These are phyloP conservation scores for Saraca asoca DNA, from an alignment of 331 rosid species.

Conservation along the genomic window DNA sequence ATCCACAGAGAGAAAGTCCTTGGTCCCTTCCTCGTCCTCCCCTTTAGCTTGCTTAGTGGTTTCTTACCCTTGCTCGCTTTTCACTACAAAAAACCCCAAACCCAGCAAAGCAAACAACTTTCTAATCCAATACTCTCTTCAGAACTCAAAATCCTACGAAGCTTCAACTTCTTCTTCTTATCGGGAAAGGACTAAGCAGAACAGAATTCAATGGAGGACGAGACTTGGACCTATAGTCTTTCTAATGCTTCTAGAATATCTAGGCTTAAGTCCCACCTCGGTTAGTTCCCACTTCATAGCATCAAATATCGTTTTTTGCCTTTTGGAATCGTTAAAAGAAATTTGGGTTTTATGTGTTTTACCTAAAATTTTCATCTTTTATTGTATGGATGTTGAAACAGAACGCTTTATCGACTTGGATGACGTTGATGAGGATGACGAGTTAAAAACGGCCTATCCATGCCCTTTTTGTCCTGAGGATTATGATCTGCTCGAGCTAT, in stretches of 20 bases:
- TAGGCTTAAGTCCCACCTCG: conserved; percentile 51
- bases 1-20: conserved; percentile 33
- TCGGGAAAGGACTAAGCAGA: background rate
- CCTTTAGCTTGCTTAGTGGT: background rate
- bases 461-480: conserved; percentile 70
- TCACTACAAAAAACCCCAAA: background rate
- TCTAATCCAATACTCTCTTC: background rate
- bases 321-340: background rate
- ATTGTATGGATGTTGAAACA: conserved; percentile 31
- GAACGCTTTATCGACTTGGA: conserved; percentile 60
- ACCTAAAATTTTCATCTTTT: conserved; percentile 15
- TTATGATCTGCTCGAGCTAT: conserved; percentile 63
- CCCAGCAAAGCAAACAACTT: background rate
- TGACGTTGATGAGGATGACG: conserved; percentile 57
- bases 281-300: conserved; percentile 46
- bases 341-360: background rate
- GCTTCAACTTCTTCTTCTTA: background rate
- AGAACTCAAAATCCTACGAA: background rate
- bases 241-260: conserved; percentile 48
- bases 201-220: conserved; percentile 54
- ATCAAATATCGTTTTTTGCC: background rate
- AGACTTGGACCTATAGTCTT: conserved; percentile 43
- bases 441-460: conserved; percentile 48
- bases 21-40: conserved; percentile 36
- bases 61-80: background rate